Base-by-base conservation (phyloP, 2,329 filamentous ascomycete species). In the Exophiala dermatitidis region DNA sequence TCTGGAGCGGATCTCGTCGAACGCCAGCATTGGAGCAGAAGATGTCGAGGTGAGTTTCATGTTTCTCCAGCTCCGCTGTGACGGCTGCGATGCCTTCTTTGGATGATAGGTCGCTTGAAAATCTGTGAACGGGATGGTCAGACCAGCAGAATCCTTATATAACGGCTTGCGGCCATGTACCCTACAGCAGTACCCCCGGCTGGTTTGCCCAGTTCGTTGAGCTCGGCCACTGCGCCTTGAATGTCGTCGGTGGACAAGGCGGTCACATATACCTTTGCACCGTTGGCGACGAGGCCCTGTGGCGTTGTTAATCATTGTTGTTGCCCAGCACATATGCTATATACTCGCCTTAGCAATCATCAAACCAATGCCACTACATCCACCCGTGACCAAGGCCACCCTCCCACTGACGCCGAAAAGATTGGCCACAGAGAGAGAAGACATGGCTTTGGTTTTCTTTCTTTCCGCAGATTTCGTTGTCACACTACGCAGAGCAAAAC, bases 21-120 rank as follows among this genome's bases (percentile, higher is more conserved):
- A 77, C 75, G 5, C 74, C 74, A 1, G 74, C 75, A 60, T 77
- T 77, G 47, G 74, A 77, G 43, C 76, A 66, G 5, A 77, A 67
- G 28, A 77, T 72, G 58, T 77, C 74, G 12, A 77, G 60, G 40
- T 71, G 67, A n/a, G 49, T 62, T 59, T 75, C 72, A 19, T 62
- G 62, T n/a, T 61, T 42, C n/a, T 60, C 56, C 10, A 76, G 62
- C 3, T 62, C 59, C 2, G 53, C 46, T 0, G 68, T 68, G 3
- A 74, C 61, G 2, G 62, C 48, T 10, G 57, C 51, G 46, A 77
- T 75, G 1, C 64, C 65, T 9, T 71, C 58, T 62, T 76, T 76
- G n/a, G 65, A 65, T 0, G 67, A 67, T 1, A 77, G 58, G 57
- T 76, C 69, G 53, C 61, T 60, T 12, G 52, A 36, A 44, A 64